Percentiles rank a stretch among this genome's conserved stretches.
Evolutionary conservation across 768 basidiomycete genomes (phyloP).

Genomic region (Boletus patriciae): DNA sequence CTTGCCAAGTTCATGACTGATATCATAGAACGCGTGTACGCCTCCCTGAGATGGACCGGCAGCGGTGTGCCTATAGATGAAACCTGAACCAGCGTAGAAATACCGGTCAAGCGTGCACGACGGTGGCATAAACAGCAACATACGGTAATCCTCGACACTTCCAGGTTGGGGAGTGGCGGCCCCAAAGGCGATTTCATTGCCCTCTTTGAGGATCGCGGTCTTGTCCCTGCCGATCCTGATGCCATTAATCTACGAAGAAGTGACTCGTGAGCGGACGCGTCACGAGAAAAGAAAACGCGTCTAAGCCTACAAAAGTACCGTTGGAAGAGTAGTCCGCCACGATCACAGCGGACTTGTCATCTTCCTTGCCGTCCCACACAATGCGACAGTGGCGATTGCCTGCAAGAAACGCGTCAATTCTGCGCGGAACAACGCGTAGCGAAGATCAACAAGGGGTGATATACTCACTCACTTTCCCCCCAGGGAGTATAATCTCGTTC

Average conservation of each 20-base stretch:
- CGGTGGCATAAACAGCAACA: constrained; percentile 28
- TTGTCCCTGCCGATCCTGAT: constrained; percentile 40
- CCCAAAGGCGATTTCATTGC: constrained; percentile 89
- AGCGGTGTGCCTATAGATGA: constrained; percentile 68
- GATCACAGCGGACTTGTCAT: constrained; percentile 33
- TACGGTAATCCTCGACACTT: constrained; percentile 72
- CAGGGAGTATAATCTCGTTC: constrained; percentile 60
- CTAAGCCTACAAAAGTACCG: constrained; percentile 41
- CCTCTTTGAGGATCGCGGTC: constrained; percentile 48
- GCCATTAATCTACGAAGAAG: constrained; percentile 38
- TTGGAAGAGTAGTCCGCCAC: constrained; percentile 42
- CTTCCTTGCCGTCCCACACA: constrained; percentile 37
- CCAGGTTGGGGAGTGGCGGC: constrained; percentile 46
- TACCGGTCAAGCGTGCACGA: neutral
- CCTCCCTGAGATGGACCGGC: constrained; percentile 49
- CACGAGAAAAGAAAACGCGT: constrained; percentile 18
- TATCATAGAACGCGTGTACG: constrained; percentile 64
- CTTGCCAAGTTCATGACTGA: constrained; percentile 73
- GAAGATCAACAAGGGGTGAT: neutral
- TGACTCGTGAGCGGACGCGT: constrained; percentile 11
- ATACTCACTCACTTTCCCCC: constrained; percentile 70
- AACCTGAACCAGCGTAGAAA: constrained; percentile 44
- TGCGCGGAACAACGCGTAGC: constrained; percentile 14
- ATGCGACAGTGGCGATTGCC: constrained; percentile 41
- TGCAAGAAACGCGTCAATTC: constrained; percentile 34